phyloP scores from a whole-genome alignment of 495 filamentous ascomycete species.

The Penicillium turbatum region DNA sequence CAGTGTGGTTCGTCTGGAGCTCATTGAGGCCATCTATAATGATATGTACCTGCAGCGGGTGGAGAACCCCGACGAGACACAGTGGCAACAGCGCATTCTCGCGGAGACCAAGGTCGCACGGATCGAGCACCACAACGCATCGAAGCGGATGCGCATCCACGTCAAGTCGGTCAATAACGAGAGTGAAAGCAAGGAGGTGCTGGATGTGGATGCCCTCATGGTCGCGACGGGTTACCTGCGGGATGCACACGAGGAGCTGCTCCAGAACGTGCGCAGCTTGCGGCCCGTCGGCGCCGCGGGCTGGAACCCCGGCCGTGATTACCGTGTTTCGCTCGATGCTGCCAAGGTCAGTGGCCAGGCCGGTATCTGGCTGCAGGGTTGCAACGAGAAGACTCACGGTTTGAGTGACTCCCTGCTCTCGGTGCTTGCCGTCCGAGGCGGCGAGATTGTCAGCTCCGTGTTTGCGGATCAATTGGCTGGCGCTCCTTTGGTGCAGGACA shows the following conservation, averaged over 20 bases:
- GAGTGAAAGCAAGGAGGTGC: slow-evolving; percentile 45
- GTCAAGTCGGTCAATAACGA: slow-evolving; percentile 28
- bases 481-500: slow-evolving; percentile 34
- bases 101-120: slow-evolving; percentile 57
- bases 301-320: slow-evolving; percentile 56
- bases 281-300: slow-evolving; percentile 48
- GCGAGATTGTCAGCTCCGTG: slow-evolving; percentile 72
- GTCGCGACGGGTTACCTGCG: slow-evolving; percentile 84
- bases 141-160: slow-evolving; percentile 40
- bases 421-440: slow-evolving; percentile 68
- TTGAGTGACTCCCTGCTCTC: slow-evolving; percentile 77
- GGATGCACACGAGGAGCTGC: slow-evolving; percentile 72
- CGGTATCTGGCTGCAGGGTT: slow-evolving; percentile 92
- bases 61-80: slow-evolving; percentile 58
- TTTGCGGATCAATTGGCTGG: slow-evolving; percentile 52
- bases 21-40: slow-evolving; percentile 84
- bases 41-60: slow-evolving; percentile 79
- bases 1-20: slow-evolving; percentile 79
- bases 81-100: slow-evolving; percentile 80
- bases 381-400: slow-evolving; percentile 89
- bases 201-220: slow-evolving; percentile 77
- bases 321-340: slow-evolving; percentile 63
- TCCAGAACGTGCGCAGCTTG: slow-evolving; percentile 59
- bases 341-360: slow-evolving; percentile 57
- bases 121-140: slow-evolving; percentile 47